Base-by-base conservation (phyloP, 495 filamentous ascomycete genomes). In the Glutinoglossum americanum region DNA sequence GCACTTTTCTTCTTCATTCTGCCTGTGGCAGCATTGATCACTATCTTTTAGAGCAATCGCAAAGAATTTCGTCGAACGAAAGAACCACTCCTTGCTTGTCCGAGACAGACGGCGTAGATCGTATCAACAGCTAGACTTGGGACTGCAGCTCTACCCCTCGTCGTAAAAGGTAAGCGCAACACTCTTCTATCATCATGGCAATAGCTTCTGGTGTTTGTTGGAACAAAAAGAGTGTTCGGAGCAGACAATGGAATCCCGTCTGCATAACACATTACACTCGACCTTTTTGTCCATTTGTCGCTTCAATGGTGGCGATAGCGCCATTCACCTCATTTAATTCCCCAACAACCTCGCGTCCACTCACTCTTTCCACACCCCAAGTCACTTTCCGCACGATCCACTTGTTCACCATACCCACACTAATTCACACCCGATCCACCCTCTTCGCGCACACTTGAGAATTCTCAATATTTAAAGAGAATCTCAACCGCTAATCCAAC, bases 41-140 rank as follows among this genome's bases (percentile, higher is more conserved):
- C 49, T 17, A 53, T 53, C 49, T 5, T 53, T 53, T 53, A 28
- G 47, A n/a, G n/a, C 17, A 25, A n/a, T n/a, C 8, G 15, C 49
- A 53, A 53, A 30, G 41, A 53, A 27, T 53, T 53, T 53, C 49
- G 49, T 53, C 49, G 23, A 53, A 23, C 47, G 47, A 51, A 53
- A 32, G 19, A 53, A 4, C 28, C 8, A 49, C 26, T 53, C 49
- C 49, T 53, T 53, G 23, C 19, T 45, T 45, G 41, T 45, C n/a
- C 41, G n/a, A 21, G n/a, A 21, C 41, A 45, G 41, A 19, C 41
- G n/a, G 41, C 10, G 17, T 28, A 30, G 23, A 53, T 27, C 23
- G 7, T 9, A n/a, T n/a, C n/a, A 25, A 23, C 47, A 49, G 3
- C 47, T 47, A 23, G 15, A 13, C 21, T 11, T 51, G 8, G 47